Evolutionary conservation across 768 basidiomycete genomes (phyloP), one percentile per base, ranked within the genome.

Genomic region (Guyanaporus albipodus): DNA sequence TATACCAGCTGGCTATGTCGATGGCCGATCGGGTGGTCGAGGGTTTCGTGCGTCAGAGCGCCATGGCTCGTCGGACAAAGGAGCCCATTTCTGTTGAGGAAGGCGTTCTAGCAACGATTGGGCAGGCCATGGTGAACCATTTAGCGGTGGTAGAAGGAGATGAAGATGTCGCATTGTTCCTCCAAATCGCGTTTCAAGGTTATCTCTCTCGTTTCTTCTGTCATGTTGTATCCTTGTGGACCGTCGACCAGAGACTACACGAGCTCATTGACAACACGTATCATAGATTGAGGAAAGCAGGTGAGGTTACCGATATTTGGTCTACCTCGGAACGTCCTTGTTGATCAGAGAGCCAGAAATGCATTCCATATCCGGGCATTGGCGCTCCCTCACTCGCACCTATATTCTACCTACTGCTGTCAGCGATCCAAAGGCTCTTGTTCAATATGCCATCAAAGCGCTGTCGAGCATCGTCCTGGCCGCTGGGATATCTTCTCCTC

Each of bases 181-280:
- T 53, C 32, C 37, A 40, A 31, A 34, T 53, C n/a, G 49, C 52
- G 12, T 42, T 53, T 32, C 52, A 50, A 34, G 40, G 44, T 6
- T 48, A 23, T 38, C 34, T 54, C 1, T 18, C 38, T 4, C 12
- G 18, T 12, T 10, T 22, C 4, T 4, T 53, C 3, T 14, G 28
- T 6, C 8, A 17, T 24, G 29, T 53, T 29, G 32, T 32, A 10
- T 53, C 45, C 18, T 52, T 50, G 8, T 54, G 53, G 53, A 44
- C 50, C n/a, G 6, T 36, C 19, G 42, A 47, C 11, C 10, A 21
- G 17, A 37, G 34, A 15, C 2, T 14, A 6, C 47, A 24, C 38
- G 10, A 26, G 0, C 14, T 52, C 9, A n/a, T 53, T 3, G n/a
- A 18, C 2, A 32, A 23, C 11, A 32, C 28, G 19, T 54, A 52